Conservation (phyloP, 2,329 filamentous ascomycete genomes). For the Verticillium nubilum region DNA sequence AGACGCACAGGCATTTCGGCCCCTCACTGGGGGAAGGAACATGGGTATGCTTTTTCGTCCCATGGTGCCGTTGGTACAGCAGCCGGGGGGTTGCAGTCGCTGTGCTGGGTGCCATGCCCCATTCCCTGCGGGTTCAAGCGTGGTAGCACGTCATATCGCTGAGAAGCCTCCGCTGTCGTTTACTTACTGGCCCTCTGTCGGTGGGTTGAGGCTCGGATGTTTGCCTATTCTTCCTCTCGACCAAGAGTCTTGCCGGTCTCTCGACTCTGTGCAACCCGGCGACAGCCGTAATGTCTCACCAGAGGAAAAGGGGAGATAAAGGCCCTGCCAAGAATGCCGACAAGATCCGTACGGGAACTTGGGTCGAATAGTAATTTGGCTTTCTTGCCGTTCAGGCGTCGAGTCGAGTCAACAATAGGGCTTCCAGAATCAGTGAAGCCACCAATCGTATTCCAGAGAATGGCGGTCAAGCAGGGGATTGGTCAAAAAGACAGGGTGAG, state of each 20-base stretch:
- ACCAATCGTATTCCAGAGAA: conserved; percentile 6
- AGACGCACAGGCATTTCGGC: not conserved
- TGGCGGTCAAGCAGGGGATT: conserved; percentile 17
- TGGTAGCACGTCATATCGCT: not conserved
- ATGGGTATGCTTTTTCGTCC: not conserved
- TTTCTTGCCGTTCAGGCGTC: not conserved
- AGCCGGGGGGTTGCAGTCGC: not conserved
- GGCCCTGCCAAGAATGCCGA: not conserved
- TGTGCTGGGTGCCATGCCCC: not conserved
- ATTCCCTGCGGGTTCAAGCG: not conserved
- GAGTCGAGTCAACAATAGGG: not conserved
- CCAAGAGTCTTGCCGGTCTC: not conserved
- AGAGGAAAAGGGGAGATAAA: not conserved
- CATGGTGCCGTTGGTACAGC: not conserved
- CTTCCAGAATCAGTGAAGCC: not conserved
- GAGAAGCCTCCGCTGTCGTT: not conserved
- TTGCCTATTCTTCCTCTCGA: not conserved
- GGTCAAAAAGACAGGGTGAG: conserved; percentile 1
- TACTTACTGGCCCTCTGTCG: not conserved
- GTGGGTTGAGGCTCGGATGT: not conserved
- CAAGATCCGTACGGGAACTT: not conserved
- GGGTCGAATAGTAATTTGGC: not conserved
- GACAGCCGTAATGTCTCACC: not conserved
- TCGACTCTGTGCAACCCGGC: not conserved
- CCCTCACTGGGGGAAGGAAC: not conserved